Percentiles rank a stretch among this genome's conserved stretches.
phyloP scores from a whole-genome alignment of 768 basidiomycete genomes.

The Leccinum rimulosum region DNA sequence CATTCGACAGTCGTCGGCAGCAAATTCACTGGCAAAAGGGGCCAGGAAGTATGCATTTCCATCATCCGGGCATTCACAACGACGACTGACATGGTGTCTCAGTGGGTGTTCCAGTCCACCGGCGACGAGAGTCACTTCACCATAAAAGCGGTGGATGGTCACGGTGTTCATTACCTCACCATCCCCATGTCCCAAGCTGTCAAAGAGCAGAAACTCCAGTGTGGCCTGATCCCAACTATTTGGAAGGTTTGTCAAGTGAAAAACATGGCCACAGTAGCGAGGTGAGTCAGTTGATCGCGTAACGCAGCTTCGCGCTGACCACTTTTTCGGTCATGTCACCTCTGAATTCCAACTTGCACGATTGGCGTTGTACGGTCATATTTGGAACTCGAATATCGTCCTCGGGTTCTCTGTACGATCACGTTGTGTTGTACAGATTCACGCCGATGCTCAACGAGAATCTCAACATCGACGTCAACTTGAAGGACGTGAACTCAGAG shows the following conservation, averaged over 20 bases:
- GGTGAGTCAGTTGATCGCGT: neutral
- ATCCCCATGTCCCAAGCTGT: neutral
- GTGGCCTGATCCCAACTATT: neutral
- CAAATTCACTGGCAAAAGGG: neutral
- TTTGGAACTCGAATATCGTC: neutral
- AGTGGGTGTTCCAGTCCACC: neutral
- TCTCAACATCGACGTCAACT: neutral
- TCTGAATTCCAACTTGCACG: neutral
- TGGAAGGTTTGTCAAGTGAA: neutral
- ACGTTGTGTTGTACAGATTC: neutral
- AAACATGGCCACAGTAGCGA: neutral
- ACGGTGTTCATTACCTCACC: neutral
- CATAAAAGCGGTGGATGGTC: neutral
- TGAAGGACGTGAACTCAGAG: neutral
- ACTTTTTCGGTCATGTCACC: neutral
- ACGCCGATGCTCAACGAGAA: neutral
- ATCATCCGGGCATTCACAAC: neutral
- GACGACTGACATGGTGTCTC: neutral
- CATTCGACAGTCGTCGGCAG: neutral
- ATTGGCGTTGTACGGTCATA: neutral
- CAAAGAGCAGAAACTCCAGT: neutral
- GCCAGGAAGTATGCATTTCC: neutral
- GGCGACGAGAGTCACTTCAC: neutral
- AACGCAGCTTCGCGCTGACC: neutral
- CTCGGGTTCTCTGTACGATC: neutral